phyloP scores from a whole-genome alignment of 176 grass and related monocot species.

The Oryza glaberrima region DNA sequence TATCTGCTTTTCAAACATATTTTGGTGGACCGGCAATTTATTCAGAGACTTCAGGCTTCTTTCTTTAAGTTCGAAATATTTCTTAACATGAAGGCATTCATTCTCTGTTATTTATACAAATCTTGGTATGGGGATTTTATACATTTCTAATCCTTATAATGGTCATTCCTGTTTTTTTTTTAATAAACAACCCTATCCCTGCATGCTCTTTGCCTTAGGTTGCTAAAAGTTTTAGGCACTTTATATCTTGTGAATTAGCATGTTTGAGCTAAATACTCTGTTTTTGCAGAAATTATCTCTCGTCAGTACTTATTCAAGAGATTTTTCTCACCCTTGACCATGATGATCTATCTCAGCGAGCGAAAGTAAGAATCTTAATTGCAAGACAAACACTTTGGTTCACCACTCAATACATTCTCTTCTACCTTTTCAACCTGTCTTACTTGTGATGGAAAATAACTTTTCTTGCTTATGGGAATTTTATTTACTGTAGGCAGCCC shows the following conservation, averaged over 20 bases:
- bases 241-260: not conserved
- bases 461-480: slow-evolving; percentile 28
- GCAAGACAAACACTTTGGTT: not conserved
- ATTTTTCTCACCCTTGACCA: slow-evolving; percentile 99
- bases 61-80: not conserved
- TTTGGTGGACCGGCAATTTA: slow-evolving; percentile 7
- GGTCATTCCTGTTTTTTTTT: not conserved
- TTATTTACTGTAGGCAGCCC: slow-evolving; percentile 72
- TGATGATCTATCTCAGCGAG: slow-evolving; percentile 92
- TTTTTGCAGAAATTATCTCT: slow-evolving; percentile 90
- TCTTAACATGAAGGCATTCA: slow-evolving; percentile 10
- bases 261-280: slow-evolving; percentile 15
- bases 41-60: not conserved
- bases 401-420: not conserved
- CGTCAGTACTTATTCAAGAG: slow-evolving; percentile 98
- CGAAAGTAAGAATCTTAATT: slow-evolving; percentile 72
- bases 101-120: slow-evolving; percentile 12
- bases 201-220: slow-evolving; percentile 8
- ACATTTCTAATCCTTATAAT: slow-evolving; percentile 18
- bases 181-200: not conserved
- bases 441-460: slow-evolving; percentile 16
- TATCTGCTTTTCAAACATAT: slow-evolving; percentile 29
- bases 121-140: not conserved
- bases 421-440: not conserved
- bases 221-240: not conserved